These are phyloP conservation scores for Suillus alpinus DNA, from an alignment of 768 basidiomycete genomes.

Conservation along the genomic window DNA sequence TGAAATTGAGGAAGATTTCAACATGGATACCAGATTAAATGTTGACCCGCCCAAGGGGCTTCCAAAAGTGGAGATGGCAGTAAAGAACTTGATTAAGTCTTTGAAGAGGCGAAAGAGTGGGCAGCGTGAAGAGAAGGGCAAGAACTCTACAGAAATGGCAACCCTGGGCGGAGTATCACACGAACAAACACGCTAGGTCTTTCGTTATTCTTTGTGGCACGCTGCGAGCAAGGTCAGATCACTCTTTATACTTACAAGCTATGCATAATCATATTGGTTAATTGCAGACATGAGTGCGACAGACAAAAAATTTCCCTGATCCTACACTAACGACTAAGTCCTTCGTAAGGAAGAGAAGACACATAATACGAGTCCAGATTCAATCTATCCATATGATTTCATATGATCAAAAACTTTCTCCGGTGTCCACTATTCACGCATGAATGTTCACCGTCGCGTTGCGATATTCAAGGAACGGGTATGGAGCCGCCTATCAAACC, in stretches of 20 bases:
- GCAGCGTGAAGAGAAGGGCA: neutral
- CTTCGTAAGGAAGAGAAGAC: neutral
- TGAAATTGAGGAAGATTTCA: conserved; percentile 7
- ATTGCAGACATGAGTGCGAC: neutral
- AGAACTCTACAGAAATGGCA: neutral
- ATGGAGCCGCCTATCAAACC: conserved; percentile 18
- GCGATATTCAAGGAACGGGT: conserved; percentile 28
- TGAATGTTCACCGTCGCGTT: conserved; percentile 20
- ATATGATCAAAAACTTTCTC: neutral
- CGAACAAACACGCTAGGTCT: neutral
- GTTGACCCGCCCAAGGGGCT: too few species aligned
- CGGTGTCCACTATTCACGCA: conserved; percentile 1
- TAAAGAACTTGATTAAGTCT: neutral
- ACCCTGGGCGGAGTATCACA: neutral
- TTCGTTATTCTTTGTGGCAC: too few species aligned
- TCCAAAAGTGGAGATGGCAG: too few species aligned
- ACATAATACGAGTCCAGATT: neutral
- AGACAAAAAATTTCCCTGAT: neutral
- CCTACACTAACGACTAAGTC: neutral
- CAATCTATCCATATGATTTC: neutral
- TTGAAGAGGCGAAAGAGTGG: neutral
- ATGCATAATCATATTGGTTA: neutral
- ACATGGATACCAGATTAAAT: neutral
- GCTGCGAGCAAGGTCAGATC: neutral
- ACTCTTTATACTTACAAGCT: neutral